Evolutionary conservation across 805 yeast species (phyloP).

Genomic region (Starmerella bombi): DNA sequence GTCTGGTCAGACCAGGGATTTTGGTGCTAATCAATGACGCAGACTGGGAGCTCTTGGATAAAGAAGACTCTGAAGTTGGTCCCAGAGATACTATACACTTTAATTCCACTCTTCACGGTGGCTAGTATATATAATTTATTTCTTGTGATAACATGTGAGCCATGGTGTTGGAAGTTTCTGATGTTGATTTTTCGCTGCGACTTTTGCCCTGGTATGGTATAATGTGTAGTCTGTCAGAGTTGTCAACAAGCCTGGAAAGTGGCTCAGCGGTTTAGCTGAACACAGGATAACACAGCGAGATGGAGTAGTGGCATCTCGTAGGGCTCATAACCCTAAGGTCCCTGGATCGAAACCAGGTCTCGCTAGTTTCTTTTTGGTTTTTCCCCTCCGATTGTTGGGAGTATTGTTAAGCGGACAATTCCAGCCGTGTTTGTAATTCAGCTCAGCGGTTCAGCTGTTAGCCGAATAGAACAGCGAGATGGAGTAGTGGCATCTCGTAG

Average conservation of each 20-base stretch:
- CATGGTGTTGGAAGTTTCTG: too few species aligned
- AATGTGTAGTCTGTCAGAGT: background rate
- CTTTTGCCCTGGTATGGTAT: too few species aligned
- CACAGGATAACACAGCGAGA: slow-evolving; percentile 9
- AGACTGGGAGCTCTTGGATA: slow-evolving; percentile 94
- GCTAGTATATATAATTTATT: slow-evolving; percentile 33
- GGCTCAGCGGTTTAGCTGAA: background rate
- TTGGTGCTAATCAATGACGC: slow-evolving; percentile 83
- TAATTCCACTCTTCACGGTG: slow-evolving; percentile 92
- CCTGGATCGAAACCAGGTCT: slow-evolving; percentile 16
- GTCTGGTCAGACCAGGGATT: slow-evolving; percentile 78
- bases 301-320: slow-evolving; percentile 14
- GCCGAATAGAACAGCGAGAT: slow-evolving; percentile 7
- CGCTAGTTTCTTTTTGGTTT: slow-evolving; percentile 1
- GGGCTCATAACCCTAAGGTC: slow-evolving; percentile 18
- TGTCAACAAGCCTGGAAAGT: background rate
- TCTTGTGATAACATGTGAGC: too few species aligned
- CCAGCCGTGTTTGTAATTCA: too few species aligned
- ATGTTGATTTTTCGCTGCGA: too few species aligned
- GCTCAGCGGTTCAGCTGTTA: background rate
- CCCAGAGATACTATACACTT: slow-evolving; percentile 68
- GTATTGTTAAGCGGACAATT: too few species aligned
- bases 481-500: slow-evolving; percentile 15
- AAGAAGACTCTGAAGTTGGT: slow-evolving; percentile 65
- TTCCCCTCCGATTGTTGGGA: too few species aligned